A percentile compares a stretch with the other conserved stretches of the same genome.
phyloP scores from a whole-genome alignment of 139 green algal species.

The Tetratostichococcus sp. region DNA sequence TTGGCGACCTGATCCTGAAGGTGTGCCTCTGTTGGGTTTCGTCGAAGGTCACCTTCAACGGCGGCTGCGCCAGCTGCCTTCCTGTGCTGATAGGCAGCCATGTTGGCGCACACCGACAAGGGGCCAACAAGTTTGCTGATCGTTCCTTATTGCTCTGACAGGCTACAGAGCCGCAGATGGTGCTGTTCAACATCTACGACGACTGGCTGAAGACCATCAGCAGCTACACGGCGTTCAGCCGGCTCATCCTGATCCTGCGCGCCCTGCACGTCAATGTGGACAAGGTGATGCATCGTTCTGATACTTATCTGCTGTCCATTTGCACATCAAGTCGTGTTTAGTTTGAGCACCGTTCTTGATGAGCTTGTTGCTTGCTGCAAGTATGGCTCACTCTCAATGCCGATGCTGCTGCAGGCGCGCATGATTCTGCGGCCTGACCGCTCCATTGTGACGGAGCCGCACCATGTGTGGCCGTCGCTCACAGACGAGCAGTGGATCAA shows the following conservation, averaged over 20 bases:
- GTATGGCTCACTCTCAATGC: not conserved
- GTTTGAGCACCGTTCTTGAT: no score
- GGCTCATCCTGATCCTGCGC: conserved; percentile 96
- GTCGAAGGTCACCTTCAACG: no score
- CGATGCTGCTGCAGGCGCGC: conserved; percentile 42
- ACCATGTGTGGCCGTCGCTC: conserved; percentile 98
- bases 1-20: conserved; percentile 97
- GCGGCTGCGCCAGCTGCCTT: no score
- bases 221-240: conserved; percentile 97
- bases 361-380: not conserved
- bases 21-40: no score
- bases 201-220: conserved; percentile 98
- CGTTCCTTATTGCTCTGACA: conserved; percentile 7
- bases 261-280: conserved; percentile 98
- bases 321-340: no score
- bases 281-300: conserved; percentile 74
- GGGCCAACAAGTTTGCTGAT: no score
- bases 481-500: conserved; percentile 99
- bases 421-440: conserved; percentile 97
- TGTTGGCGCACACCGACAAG: no score
- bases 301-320: no score
- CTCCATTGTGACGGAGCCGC: conserved; percentile 90
- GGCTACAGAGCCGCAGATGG: conserved; percentile 93
- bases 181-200: conserved; percentile 99
- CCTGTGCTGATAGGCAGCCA: no score